These are phyloP conservation scores for Bocquillonia castaneifolia DNA, from an alignment of 441 rosid genomes.

Conservation along the genomic window DNA sequence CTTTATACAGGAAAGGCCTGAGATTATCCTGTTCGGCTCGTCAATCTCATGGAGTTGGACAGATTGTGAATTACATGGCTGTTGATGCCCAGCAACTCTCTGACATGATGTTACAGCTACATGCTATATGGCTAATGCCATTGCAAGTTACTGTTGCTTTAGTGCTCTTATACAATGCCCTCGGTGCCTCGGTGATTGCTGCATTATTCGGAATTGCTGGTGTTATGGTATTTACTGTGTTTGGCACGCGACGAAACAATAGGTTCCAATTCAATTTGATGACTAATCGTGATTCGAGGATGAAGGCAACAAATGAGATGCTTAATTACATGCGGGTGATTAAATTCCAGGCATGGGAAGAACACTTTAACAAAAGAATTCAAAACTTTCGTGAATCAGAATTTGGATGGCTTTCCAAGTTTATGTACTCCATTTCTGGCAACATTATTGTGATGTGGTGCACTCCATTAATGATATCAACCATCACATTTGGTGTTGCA, in stretches of 20 bases:
- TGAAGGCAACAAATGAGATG: constrained; percentile 95
- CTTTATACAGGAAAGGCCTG: constrained; percentile 74
- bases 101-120: constrained; percentile 93
- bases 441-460: constrained; percentile 78
- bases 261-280: constrained; percentile 58
- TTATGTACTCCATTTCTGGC: constrained; percentile 68
- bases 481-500: constrained; percentile 73
- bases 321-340: constrained; percentile 89
- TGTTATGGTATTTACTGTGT: constrained; percentile 43
- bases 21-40: constrained; percentile 77
- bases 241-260: constrained; percentile 67
- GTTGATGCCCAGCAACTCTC: constrained; percentile 95
- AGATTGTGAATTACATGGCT: constrained; percentile 95
- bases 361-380: constrained; percentile 75
- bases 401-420: constrained; percentile 78
- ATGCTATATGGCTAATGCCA: constrained; percentile 88
- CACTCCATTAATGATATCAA: constrained; percentile 67
- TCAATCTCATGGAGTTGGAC: constrained; percentile 90
- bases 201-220: constrained; percentile 53
- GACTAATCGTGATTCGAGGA: constrained; percentile 71
- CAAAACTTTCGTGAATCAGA: constrained; percentile 59
- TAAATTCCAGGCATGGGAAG: constrained; percentile 96
- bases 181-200: constrained; percentile 56
- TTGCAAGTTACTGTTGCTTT: constrained; percentile 64
- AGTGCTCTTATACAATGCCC: constrained; percentile 54